These are phyloP conservation scores for Atalantia buxifolia DNA, from an alignment of 345 rosid genomes.

Conservation along the genomic window DNA sequence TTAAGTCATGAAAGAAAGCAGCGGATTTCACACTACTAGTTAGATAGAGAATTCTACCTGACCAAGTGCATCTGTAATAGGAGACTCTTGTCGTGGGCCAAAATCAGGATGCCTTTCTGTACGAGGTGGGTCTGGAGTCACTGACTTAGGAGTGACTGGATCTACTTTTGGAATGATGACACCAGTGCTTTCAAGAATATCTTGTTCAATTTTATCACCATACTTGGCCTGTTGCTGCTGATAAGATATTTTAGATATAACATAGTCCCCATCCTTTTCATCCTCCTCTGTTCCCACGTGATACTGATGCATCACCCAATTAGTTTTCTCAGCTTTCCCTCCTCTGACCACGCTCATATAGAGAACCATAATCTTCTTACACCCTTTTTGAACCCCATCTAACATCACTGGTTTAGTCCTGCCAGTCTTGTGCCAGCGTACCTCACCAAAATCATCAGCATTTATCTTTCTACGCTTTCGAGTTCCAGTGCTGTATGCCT, in stretches of 20 bases:
- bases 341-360: constrained; percentile 50
- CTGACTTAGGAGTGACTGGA: constrained; percentile 73
- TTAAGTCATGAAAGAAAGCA: not conserved
- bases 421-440: constrained; percentile 98
- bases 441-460: constrained; percentile 74
- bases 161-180: constrained; percentile 41
- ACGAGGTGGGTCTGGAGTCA: constrained; percentile 64
- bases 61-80: constrained; percentile 17
- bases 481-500: constrained; percentile 88
- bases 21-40: not conserved
- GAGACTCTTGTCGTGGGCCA: constrained; percentile 27
- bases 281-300: constrained; percentile 91
- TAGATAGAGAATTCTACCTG: constrained; percentile 38
- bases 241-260: constrained; percentile 75
- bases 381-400: constrained; percentile 79
- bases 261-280: constrained; percentile 80
- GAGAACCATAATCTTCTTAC: constrained; percentile 95
- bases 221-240: constrained; percentile 62
- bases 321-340: constrained; percentile 78
- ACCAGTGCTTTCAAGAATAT: constrained; percentile 36
- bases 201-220: constrained; percentile 59
- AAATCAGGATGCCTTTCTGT: constrained; percentile 36
- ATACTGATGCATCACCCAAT: constrained; percentile 98
- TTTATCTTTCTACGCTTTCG: constrained; percentile 91
- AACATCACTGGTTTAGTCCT: constrained; percentile 72